Conservation (phyloP, 352 stramenopile species). For the Globisporangium uncinulatum region DNA sequence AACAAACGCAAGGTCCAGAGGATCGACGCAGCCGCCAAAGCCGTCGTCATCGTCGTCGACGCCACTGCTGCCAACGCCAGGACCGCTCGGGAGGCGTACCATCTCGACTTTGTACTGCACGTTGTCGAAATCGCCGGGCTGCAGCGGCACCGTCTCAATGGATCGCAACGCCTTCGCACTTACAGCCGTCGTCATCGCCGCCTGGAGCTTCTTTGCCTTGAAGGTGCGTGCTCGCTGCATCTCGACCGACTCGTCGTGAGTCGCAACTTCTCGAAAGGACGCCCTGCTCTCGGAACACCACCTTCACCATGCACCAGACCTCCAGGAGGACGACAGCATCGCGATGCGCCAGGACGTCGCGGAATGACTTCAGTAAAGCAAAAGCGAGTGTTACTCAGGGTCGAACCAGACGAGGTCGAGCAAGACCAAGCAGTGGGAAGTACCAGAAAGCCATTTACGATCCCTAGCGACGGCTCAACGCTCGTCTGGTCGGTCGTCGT, state of each 20-base stretch:
- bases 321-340: conserved; percentile 46
- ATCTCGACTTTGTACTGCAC: conserved; percentile 60
- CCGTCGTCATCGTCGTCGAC: conserved; percentile 2
- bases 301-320: conserved; percentile 46
- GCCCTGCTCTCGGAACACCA: neutral
- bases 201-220: neutral
- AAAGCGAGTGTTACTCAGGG: neutral
- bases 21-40: conserved; percentile 15
- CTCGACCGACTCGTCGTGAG: neutral
- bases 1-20: conserved; percentile 32
- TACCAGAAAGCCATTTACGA: conserved; percentile 57
- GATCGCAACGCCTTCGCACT: neutral
- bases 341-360: conserved; percentile 23
- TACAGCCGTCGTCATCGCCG: neutral
- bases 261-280: neutral
- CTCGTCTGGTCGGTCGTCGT: conserved; percentile 59
- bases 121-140: conserved; percentile 61
- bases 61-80: conserved; percentile 10
- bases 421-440: neutral
- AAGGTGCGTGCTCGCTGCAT: neutral
- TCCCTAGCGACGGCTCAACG: conserved; percentile 43
- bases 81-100: conserved; percentile 20
- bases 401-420: too few species aligned
- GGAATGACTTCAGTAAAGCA: conserved; percentile 29
- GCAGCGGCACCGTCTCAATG: conserved; percentile 18